Conservation (phyloP, 768 basidiomycete genomes). For the Leccinum variicolor region DNA sequence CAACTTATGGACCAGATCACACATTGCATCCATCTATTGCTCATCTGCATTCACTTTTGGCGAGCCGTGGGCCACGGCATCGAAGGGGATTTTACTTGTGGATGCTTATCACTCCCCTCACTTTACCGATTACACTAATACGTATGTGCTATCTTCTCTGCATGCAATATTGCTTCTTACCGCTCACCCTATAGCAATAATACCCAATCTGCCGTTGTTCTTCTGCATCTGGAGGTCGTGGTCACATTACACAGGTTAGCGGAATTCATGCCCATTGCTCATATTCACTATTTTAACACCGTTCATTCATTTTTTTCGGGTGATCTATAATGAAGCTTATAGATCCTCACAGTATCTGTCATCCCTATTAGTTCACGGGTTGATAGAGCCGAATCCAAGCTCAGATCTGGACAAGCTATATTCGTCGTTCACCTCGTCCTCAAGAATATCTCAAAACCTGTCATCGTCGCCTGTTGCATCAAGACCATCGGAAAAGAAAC, state of each 20-base stretch:
- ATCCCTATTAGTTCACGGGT: constrained; percentile 50
- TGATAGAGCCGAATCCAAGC: constrained; percentile 56
- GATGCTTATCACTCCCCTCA: constrained; percentile 65
- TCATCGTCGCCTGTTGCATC: constrained; percentile 8
- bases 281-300: not conserved
- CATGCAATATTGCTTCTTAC: not conserved
- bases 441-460: constrained; percentile 5
- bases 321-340: constrained; percentile 44
- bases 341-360: constrained; percentile 68
- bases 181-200: constrained; percentile 48
- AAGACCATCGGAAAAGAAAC: constrained; percentile 8
- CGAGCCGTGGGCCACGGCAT: constrained; percentile 59
- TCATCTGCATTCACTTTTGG: constrained; percentile 52
- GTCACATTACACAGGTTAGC: constrained; percentile 75
- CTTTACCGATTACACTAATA: constrained; percentile 72
- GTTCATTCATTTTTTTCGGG: not conserved
- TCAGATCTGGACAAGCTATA: constrained; percentile 58
- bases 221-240: constrained; percentile 84
- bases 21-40: constrained; percentile 31
- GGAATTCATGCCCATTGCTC: not conserved
- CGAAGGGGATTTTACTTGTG: constrained; percentile 62
- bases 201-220: constrained; percentile 84
- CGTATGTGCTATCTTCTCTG: constrained; percentile 45
- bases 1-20: constrained; percentile 27
- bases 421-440: constrained; percentile 25